A percentile compares a stretch with the other conserved stretches of the same genome.
These are phyloP conservation scores for Balakata baccata DNA, from an alignment of 345 rosid genomes.

Conservation along the genomic window DNA sequence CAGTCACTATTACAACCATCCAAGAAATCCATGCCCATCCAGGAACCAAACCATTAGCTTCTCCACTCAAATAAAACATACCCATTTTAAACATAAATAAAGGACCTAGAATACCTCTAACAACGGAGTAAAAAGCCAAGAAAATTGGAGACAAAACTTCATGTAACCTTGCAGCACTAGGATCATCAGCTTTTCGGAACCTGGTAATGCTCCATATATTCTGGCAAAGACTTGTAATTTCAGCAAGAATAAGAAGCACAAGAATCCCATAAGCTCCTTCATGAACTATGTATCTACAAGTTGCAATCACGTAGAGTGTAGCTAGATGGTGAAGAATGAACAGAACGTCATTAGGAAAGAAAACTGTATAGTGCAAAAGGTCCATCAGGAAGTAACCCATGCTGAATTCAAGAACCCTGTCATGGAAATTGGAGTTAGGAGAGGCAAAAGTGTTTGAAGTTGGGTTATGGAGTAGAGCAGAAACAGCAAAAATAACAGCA, in stretches of 20 bases:
- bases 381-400: slow-evolving; percentile 69
- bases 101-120: slow-evolving; percentile 68
- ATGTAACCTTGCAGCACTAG: slow-evolving; percentile 44
- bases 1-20: slow-evolving; percentile 55
- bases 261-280: slow-evolving; percentile 64
- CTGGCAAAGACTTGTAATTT: slow-evolving; percentile 76
- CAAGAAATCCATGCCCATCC: slow-evolving; percentile 86
- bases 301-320: slow-evolving; percentile 61
- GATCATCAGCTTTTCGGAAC: slow-evolving; percentile 37
- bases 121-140: slow-evolving; percentile 51
- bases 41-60: slow-evolving; percentile 44
- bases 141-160: slow-evolving; percentile 49
- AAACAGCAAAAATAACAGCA: slow-evolving; percentile 49
- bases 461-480: slow-evolving; percentile 33
- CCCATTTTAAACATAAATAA: slow-evolving; percentile 50
- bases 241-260: slow-evolving; percentile 60
- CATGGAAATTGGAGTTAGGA: slow-evolving; percentile 48
- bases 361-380: slow-evolving; percentile 63
- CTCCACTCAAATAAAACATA: slow-evolving; percentile 42
- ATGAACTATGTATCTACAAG: slow-evolving; percentile 57
- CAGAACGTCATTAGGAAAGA: slow-evolving; percentile 58
- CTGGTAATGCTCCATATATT: slow-evolving; percentile 63
- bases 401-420: slow-evolving; percentile 69
- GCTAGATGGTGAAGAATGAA: slow-evolving; percentile 87
- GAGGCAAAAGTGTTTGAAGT: slow-evolving; percentile 38